Percentiles rank a stretch among this genome's conserved stretches.
Evolutionary conservation across 352 stramenopile species (phyloP).

Genomic region (Pilasporangium apinafurcum): DNA sequence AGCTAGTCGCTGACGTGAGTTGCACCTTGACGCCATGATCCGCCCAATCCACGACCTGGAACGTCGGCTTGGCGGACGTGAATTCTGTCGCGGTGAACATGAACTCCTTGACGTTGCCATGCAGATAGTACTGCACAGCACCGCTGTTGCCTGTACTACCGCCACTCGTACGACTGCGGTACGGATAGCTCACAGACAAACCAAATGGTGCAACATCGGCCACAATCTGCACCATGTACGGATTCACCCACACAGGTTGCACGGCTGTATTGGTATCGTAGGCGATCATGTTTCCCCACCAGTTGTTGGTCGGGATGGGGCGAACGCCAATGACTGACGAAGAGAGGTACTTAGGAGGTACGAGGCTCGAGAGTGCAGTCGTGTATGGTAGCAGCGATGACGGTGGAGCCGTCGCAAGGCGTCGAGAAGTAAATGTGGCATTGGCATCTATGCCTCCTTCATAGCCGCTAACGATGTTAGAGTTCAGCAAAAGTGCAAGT

Average conservation of each 20-base stretch:
- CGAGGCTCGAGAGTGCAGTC: conserved; percentile 38
- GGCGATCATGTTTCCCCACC: conserved; percentile 69
- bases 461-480: too few species aligned
- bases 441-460: conserved; percentile 4
- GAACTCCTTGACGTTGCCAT: conserved; percentile 41
- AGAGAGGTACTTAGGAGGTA: conserved; percentile 47
- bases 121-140: conserved; percentile 45
- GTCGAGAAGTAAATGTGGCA: conserved; percentile 5
- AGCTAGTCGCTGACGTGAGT: conserved; percentile 16
- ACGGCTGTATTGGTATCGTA: conserved; percentile 20
- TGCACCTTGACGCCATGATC: conserved; percentile 50
- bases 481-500: too few species aligned
- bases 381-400: conserved; percentile 36
- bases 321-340: conserved; percentile 26
- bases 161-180: conserved; percentile 37
- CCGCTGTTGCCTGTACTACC: conserved; percentile 48
- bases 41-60: conserved; percentile 49
- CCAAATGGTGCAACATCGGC: conserved; percentile 35
- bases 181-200: conserved; percentile 50
- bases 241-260: conserved; percentile 55
- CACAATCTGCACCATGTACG: conserved; percentile 38
- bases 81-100: conserved; percentile 49
- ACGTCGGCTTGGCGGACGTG: conserved; percentile 25
- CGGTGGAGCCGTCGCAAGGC: conserved; percentile 18
- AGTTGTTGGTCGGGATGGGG: conserved; percentile 66